Conservation (phyloP, 352 stramenopile species). For the Pythium biforme region DNA sequence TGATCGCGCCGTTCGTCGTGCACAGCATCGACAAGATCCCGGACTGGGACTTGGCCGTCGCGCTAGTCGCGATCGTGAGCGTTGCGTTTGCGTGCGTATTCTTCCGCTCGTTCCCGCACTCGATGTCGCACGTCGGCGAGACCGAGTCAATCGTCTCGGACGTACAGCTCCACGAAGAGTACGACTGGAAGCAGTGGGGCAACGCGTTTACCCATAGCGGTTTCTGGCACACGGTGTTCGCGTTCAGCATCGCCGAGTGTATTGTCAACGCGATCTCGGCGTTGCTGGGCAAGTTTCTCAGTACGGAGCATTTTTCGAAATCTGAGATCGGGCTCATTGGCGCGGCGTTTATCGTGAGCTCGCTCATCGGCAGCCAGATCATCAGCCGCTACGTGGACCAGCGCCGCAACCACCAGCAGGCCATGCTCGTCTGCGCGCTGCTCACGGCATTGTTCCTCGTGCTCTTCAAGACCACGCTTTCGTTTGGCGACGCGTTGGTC, state of each 20-base stretch:
- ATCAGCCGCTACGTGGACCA: constrained; percentile 67
- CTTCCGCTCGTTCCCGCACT: constrained; percentile 45
- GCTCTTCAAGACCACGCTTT: constrained; percentile 48
- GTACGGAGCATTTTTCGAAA: constrained; percentile 66
- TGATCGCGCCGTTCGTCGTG: constrained; percentile 46
- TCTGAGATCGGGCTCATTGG: constrained; percentile 62
- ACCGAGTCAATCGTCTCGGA: constrained; percentile 47
- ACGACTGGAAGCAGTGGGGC: constrained; percentile 68
- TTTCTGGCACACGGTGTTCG: constrained; percentile 56
- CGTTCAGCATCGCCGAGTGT: constrained; percentile 64
- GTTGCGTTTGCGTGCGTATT: constrained; percentile 23
- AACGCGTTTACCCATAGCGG: constrained; percentile 54
- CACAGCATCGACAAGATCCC: constrained; percentile 29
- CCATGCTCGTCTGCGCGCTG: constrained; percentile 56
- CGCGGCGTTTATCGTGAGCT: constrained; percentile 68
- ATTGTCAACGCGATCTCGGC: constrained; percentile 67
- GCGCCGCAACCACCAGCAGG: constrained; percentile 54
- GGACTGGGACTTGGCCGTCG: constrained; percentile 43
- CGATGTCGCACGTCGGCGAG: constrained; percentile 8
- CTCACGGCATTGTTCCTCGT: constrained; percentile 43
- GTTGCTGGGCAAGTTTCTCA: constrained; percentile 63
- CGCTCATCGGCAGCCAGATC: constrained; percentile 63
- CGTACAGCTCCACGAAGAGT: constrained; percentile 56
- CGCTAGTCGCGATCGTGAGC: constrained; percentile 24
- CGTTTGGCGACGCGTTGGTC: constrained; percentile 31